Evolutionary conservation across 306 rosid species (phyloP).

Genomic region (Prunus dulcis): DNA sequence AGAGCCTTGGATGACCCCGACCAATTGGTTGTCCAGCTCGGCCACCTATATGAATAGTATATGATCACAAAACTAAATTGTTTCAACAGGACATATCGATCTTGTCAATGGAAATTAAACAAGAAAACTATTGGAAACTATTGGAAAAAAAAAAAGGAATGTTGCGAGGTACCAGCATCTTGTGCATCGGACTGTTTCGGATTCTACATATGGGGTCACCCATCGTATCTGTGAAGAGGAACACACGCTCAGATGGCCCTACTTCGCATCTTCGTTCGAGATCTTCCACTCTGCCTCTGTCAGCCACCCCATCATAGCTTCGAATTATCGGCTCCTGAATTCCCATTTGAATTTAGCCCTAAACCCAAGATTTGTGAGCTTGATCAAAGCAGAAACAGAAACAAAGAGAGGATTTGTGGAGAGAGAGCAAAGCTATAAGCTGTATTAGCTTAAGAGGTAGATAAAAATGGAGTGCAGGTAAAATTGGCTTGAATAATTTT

Average conservation of each 20-base stretch:
- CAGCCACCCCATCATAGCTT: constrained; percentile 57
- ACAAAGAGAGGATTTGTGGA: constrained; percentile 9
- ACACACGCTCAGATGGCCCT: constrained; percentile 65
- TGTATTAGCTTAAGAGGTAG: neutral
- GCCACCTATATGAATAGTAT: constrained; percentile 56
- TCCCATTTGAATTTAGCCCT: constrained; percentile 14
- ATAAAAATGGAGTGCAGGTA: neutral
- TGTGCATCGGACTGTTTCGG: constrained; percentile 78
- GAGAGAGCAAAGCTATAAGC: constrained; percentile 14
- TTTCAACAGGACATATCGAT: neutral
- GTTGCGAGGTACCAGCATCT: constrained; percentile 65
- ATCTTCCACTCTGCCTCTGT: constrained; percentile 67
- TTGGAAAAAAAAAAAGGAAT: neutral
- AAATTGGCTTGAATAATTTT: neutral
- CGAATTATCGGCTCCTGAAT: constrained; percentile 45
- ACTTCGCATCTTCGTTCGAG: constrained; percentile 83
- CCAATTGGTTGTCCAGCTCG: constrained; percentile 58
- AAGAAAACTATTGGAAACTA: neutral
- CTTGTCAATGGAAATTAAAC: neutral
- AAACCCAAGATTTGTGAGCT: neutral
- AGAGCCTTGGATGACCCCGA: constrained; percentile 88
- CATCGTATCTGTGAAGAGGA: constrained; percentile 83
- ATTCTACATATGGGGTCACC: constrained; percentile 99
- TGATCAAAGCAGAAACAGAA: neutral
- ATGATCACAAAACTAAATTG: neutral